Conservation (phyloP, 441 rosid genomes). For the Viola pubescens region DNA sequence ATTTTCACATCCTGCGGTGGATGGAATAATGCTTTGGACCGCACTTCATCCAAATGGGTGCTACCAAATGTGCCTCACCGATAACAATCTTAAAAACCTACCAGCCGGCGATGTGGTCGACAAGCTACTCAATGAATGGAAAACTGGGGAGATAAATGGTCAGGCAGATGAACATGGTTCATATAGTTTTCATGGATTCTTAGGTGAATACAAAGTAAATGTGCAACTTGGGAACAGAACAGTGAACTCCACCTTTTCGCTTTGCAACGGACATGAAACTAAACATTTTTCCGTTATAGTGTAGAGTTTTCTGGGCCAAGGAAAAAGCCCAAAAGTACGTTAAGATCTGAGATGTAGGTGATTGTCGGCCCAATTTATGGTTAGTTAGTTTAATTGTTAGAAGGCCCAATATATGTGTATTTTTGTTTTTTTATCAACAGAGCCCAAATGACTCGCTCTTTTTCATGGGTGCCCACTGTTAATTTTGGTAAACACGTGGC, state of each 20-base stretch:
- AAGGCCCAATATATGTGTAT: no score
- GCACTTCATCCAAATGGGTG: conserved; percentile 71
- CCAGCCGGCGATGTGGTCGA: conserved; percentile 73
- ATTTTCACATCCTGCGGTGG: conserved; percentile 67
- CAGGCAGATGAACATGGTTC: conserved; percentile 51
- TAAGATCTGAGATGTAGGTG: no score
- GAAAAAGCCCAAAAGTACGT: no score
- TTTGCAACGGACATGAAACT: conserved; percentile 39
- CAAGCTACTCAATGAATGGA: conserved; percentile 51
- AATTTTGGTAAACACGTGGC: no score
- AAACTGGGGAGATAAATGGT: conserved; percentile 29
- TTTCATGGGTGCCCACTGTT: no score
- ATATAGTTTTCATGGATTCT: conserved; percentile 49
- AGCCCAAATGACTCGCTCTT: no score
- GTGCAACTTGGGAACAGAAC: conserved; percentile 24
- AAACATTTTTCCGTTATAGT: conserved; percentile 48
- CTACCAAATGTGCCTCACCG: conserved; percentile 74
- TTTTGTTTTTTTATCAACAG: no score
- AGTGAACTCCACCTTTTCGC: conserved; percentile 41
- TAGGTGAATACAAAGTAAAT: conserved; percentile 49
- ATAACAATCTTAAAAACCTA: conserved; percentile 41
- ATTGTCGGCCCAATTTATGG: no score
- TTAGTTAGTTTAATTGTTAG: no score
- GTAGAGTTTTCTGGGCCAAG: conserved; percentile 8
- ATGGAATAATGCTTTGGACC: conserved; percentile 75